Evolutionary conservation across 108 stramenopile species (phyloP), one percentile per base, ranked within the genome.

Genomic region (Seminavis robusta): DNA sequence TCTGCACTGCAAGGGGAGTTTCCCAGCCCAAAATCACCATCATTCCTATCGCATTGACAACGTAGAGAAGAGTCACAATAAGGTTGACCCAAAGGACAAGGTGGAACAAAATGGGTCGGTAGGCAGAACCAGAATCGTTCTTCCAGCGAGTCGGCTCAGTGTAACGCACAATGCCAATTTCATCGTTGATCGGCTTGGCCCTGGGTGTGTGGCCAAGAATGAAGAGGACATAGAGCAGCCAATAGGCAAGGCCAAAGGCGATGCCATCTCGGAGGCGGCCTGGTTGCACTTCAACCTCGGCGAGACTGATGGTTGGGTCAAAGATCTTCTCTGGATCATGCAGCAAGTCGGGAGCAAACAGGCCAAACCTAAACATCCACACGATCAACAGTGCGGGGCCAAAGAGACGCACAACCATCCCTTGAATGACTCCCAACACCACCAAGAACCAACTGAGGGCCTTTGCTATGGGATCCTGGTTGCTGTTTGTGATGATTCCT

Each of bases 331-430:
- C 42, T 10, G 54, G 54, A 43, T 56, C 23, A 37, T 13, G 11
- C 0, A 56, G 13, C 7, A 56, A 42, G 20, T 56, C 54, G 21
- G 43, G 43, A 23, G 24, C 11, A 1, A 56, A 56, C 1, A 56
- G 19, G 10, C 54, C 54, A 1, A 56, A 41, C 10, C 40, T 19
- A 26, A 56, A 56, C 23, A 45, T 43, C 54, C 40, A 44, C 20
- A 56, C 40, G 11, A 45, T 26, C 19, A 56, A 25, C 10, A 56
- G 40, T 7, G 42, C 10, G 21, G 54, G 54, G 11, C 54, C 54
- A 21, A 56, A 42, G 23, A 56, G 42, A 10, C 54, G 54, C 11
- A 41, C 40, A 23, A 42, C 41, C 1, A 56, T 10, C 11, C 42
- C 54, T 45, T 56, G 54, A 25, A 44, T 42, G 24, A 56, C 42